Percentiles rank a stretch among this genome's conserved stretches.
phyloP scores from a whole-genome alignment of 441 rosid genomes.

The Brassica hybrid region DNA sequence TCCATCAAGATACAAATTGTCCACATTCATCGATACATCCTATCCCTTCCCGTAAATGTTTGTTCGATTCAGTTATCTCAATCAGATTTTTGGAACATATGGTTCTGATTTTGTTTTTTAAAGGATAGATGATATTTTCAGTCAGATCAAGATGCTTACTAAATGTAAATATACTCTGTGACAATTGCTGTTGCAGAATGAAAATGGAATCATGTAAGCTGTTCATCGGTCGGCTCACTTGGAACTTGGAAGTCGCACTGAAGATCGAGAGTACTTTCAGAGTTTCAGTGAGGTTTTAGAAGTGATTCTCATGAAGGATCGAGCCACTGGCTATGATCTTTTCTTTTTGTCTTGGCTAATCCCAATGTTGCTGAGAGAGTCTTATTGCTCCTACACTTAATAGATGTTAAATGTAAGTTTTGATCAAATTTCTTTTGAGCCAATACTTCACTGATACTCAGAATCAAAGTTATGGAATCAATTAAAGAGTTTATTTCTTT shows the following conservation, averaged over 20 bases:
- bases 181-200: conserved; percentile 33
- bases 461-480: too few relatives aligned
- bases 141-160: conserved; percentile 13
- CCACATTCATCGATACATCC: conserved; percentile 28
- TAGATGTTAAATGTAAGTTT: not conserved
- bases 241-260: too few relatives aligned
- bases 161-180: not conserved
- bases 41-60: conserved; percentile 36
- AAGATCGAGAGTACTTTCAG: not conserved
- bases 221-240: conserved; percentile 64
- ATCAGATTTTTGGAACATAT: conserved; percentile 44
- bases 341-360: not conserved
- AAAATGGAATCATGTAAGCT: conserved; percentile 71
- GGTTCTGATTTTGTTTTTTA: not conserved
- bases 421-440: too few relatives aligned
- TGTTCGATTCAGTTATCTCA: conserved; percentile 35
- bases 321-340: not conserved
- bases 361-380: not conserved
- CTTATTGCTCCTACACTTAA: not conserved
- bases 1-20: conserved; percentile 49
- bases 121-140: conserved; percentile 11
- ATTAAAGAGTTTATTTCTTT: too few relatives aligned
- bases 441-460: too few relatives aligned
- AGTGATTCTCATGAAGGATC: not conserved
- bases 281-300: not conserved